Percentiles rank a stretch among this genome's conserved stretches.
These are phyloP conservation scores for Phaeodactylum tricornutum DNA, from an alignment of 108 stramenopile species.

Conservation along the genomic window DNA sequence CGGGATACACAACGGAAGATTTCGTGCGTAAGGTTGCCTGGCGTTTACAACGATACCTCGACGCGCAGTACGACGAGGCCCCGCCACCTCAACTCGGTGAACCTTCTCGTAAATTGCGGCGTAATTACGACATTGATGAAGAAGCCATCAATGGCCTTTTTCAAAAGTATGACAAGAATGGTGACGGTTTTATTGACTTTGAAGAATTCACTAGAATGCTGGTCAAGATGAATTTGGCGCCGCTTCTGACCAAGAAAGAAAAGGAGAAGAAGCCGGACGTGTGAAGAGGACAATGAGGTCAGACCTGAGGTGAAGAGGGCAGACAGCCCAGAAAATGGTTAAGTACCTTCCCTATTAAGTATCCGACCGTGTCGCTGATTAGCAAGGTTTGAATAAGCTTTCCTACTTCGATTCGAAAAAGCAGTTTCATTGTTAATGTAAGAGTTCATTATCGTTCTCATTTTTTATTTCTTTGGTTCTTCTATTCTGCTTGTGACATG, in stretches of 20 bases:
- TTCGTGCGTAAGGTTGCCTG: constrained; percentile 91
- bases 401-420: not conserved
- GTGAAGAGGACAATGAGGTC: not conserved
- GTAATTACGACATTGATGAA: constrained; percentile 75
- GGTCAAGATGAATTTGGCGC: constrained; percentile 89
- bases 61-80: constrained; percentile 54
- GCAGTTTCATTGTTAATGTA: not conserved
- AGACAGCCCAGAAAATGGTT: no score
- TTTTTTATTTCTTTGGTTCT: not conserved
- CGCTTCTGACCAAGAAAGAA: constrained; percentile 27
- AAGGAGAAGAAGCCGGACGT: constrained; percentile 4
- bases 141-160: constrained; percentile 77
- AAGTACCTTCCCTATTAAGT: no score
- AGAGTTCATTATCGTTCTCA: not conserved
- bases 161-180: constrained; percentile 81
- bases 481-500: no score
- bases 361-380: no score
- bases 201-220: constrained; percentile 88
- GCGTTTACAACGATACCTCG: constrained; percentile 81
- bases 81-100: constrained; percentile 67
- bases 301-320: not conserved
- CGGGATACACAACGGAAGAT: constrained; percentile 90
- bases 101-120: constrained; percentile 60
- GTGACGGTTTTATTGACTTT: constrained; percentile 80
- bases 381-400: no score